Evolutionary conservation across 2,329 filamentous ascomycete species (phyloP), one percentile per base, ranked within the genome.

Genomic region (Hypomyces perniciosus): DNA sequence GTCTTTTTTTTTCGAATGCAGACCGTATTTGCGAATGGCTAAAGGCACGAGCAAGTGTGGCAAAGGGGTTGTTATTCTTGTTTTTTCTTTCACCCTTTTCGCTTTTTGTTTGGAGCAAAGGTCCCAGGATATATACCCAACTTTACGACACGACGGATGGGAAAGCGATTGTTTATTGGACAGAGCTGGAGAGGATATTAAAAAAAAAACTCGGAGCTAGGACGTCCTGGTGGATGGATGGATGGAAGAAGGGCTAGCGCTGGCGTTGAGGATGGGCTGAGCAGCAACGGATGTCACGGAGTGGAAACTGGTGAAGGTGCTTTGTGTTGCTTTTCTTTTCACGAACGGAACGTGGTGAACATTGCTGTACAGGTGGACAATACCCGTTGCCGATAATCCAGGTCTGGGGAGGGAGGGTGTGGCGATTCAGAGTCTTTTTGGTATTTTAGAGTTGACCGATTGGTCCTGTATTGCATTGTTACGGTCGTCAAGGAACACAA

Each of bases 41-140:
- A 28, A 38, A 30, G 31, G 28, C 40, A 48, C 39, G 29, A 9
- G 41, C 28, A 27, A 30, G 20, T 39, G n/a, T 48, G 28, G n/a
- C 28, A 20, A 44, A 13, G 27, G 30, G 2, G 6, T 40, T 27
- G n/a, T 51, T 45, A 48, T 40, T 49, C 40, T 52, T 29, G 44
- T 49, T 27, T 20, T 48, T 53, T 50, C 35, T 41, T 49, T 53
- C 39, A 51, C 27, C 26, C 38, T 35, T 46, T 44, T 45, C 33
- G 46, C 37, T 43, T 39, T 50, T 55, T 50, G 28, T 54, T 60
- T 40, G 46, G 37, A 53, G 50, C 37, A 47, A 44, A 56, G 56
- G 58, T 55, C 55, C 51, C 55, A 57, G 60, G 58, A 58, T 62
- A 63, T 63, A 65, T 65, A 65, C 60, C 62, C 60, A 44, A 52